phyloP scores from a whole-genome alignment of 306 rosid species.

The Quercus aquifolioides region DNA sequence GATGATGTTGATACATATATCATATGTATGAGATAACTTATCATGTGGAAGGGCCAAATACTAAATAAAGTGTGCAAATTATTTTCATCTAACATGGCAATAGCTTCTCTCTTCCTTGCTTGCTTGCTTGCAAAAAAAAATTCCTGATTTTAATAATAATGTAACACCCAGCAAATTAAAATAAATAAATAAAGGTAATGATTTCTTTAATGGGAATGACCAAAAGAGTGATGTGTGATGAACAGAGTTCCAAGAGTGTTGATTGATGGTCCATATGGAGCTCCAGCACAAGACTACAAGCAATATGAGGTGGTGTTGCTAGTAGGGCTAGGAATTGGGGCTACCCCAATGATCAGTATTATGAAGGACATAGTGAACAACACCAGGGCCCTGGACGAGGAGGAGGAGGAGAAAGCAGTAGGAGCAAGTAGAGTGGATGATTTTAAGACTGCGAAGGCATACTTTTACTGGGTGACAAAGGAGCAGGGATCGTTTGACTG shows the following conservation, averaged over 20 bases:
- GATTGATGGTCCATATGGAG: constrained; percentile 78
- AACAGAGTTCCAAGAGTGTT: constrained; percentile 47
- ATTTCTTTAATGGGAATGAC: not conserved
- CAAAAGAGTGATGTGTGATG: not conserved
- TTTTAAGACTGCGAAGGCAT: constrained; percentile 53
- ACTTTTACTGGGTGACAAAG: constrained; percentile 64
- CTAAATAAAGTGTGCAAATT: not conserved
- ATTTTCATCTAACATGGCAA: not conserved
- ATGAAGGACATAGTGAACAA: constrained; percentile 59
- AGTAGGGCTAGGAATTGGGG: constrained; percentile 70
- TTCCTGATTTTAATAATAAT: not conserved
- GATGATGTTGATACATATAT: too few species aligned
- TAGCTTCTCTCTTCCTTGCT: not conserved
- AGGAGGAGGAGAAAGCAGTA: constrained; percentile 11
- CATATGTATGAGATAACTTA: too few species aligned
- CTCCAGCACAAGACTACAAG: constrained; percentile 74
- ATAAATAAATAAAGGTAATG: not conserved
- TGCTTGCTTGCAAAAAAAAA: too few species aligned
- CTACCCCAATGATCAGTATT: constrained; percentile 71
- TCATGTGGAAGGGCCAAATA: not conserved
- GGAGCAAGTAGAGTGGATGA: not conserved
- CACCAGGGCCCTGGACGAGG: constrained; percentile 47
- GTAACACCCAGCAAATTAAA: not conserved
- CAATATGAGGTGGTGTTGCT: constrained; percentile 57
- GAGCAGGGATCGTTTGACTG: constrained; percentile 74